Evolutionary conservation across 345 rosid species (phyloP).

Genomic region (Rhodamnia rubescens): DNA sequence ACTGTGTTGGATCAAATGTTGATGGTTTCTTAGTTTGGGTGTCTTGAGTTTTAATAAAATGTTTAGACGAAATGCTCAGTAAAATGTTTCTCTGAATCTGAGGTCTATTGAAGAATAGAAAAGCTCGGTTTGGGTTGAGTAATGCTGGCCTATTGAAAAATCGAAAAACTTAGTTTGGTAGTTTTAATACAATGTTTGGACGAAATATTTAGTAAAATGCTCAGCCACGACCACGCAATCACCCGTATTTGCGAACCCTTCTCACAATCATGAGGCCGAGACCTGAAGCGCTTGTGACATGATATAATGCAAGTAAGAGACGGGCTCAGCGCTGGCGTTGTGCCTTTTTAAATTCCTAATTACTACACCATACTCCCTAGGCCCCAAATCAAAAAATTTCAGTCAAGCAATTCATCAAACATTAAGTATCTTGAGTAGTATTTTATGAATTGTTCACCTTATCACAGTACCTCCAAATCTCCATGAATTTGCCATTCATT

Average conservation of each 20-base stretch:
- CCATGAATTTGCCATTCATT: no score
- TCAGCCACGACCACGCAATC: not conserved
- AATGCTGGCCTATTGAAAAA: not conserved
- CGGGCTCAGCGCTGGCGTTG: rapidly evolving
- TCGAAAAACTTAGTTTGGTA: not conserved
- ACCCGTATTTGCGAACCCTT: rapidly evolving
- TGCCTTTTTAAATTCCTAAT: not conserved
- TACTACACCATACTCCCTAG: not conserved
- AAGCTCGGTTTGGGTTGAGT: no score
- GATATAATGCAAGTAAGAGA: not conserved
- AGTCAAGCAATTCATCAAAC: rapidly evolving
- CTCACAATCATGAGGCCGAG: not conserved
- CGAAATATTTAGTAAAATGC: not conserved
- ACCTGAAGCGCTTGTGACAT: no score
- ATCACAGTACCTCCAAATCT: no score
- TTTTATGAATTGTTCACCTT: no score
- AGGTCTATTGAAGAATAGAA: no score
- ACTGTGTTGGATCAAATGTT: no score
- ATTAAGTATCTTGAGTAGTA: not conserved
- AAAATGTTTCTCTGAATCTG: not conserved
- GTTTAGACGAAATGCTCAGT: not conserved
- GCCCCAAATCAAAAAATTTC: not conserved
- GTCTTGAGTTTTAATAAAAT: no score
- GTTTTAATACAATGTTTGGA: not conserved
- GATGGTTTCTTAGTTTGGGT: no score